These are phyloP conservation scores for Hansenula lynferdii DNA, from an alignment of 1,139 yeast species.

Conservation along the genomic window DNA sequence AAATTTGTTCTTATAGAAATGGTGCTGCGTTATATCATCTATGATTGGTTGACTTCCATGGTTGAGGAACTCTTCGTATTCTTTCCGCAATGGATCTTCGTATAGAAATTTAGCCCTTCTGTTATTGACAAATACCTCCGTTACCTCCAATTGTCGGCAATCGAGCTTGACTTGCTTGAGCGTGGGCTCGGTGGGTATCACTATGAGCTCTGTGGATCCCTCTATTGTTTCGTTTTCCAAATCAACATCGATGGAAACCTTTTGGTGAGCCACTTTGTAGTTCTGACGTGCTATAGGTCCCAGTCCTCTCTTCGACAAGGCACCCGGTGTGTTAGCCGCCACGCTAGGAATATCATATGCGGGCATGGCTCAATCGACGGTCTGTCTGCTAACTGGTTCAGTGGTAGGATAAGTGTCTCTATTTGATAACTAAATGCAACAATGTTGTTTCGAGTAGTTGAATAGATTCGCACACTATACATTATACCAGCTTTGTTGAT, in stretches of 20 bases:
- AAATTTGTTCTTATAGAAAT: slow-evolving; percentile 57
- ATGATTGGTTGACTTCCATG: slow-evolving; percentile 6
- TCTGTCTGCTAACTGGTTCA: too few species aligned
- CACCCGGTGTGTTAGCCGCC: slow-evolving; percentile 16
- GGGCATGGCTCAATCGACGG: too few species aligned
- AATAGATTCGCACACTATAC: background rate
- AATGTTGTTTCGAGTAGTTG: too few species aligned
- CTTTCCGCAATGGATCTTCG: slow-evolving; percentile 38
- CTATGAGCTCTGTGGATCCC: slow-evolving; percentile 83
- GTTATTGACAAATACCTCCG: slow-evolving; percentile 60
- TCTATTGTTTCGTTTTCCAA: slow-evolving; percentile 43
- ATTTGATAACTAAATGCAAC: too few species aligned
- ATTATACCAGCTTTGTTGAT: background rate
- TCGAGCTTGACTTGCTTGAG: slow-evolving; percentile 65
- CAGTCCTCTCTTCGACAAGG: slow-evolving; percentile 4
- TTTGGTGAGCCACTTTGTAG: slow-evolving; percentile 63
- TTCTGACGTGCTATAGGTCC: slow-evolving; percentile 9
- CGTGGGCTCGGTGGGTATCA: slow-evolving; percentile 62
- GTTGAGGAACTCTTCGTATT: slow-evolving; percentile 14
- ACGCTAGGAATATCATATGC: slow-evolving; percentile 18
- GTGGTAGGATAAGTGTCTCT: too few species aligned
- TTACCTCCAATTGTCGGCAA: slow-evolving; percentile 71
- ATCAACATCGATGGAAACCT: slow-evolving; percentile 64
- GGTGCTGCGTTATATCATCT: slow-evolving; percentile 35
- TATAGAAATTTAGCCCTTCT: slow-evolving; percentile 45